phyloP scores from a whole-genome alignment of 257 asterid genomes.

The Perilla frutescens region DNA sequence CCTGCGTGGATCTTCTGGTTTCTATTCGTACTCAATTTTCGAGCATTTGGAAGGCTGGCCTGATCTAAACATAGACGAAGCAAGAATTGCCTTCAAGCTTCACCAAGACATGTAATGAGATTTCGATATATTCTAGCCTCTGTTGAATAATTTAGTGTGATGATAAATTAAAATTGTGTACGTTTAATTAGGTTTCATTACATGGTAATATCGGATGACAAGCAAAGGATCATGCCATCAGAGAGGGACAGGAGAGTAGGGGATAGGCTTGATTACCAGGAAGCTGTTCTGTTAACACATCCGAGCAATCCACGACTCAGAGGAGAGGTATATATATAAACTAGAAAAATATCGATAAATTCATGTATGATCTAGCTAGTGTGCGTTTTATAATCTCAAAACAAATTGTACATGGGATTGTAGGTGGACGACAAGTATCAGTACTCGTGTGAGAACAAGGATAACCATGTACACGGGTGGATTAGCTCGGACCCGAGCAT shows the following conservation, averaged over 20 bases:
- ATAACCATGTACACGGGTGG: conserved; percentile 74
- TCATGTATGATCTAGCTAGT: no score
- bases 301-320: conserved; percentile 42
- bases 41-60: conserved; percentile 87
- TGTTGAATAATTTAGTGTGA: no score
- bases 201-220: conserved; percentile 74
- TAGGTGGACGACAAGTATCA: conserved; percentile 82
- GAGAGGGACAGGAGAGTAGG: conserved; percentile 52
- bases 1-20: conserved; percentile 69
- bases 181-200: conserved; percentile 56
- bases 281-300: conserved; percentile 61
- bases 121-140: not conserved
- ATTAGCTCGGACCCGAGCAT: conserved; percentile 44
- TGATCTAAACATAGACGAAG: conserved; percentile 58
- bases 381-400: no score
- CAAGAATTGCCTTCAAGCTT: conserved; percentile 80
- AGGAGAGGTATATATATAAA: conserved; percentile 35
- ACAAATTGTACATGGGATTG: no score
- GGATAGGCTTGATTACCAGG: conserved; percentile 54
- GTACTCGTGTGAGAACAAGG: conserved; percentile 60
- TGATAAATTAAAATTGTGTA: not conserved
- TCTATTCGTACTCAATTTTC: conserved; percentile 68
- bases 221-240: conserved; percentile 72
- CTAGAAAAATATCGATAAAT: not conserved
- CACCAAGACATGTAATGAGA: conserved; percentile 38